phyloP scores from a whole-genome alignment of 345 rosid species.

The Diplotaxis tenuifolia region DNA sequence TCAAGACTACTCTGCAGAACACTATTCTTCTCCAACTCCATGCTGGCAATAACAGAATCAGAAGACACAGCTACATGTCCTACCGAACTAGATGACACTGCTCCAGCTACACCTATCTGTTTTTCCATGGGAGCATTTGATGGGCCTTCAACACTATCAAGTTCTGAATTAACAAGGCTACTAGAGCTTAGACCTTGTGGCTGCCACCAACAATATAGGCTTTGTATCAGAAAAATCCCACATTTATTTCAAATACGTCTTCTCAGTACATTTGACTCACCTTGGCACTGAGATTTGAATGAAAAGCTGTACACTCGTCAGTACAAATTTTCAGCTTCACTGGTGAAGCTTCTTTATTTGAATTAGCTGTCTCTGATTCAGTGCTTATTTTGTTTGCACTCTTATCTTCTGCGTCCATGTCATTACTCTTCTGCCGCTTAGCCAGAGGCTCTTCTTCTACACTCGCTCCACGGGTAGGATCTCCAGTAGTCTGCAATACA shows the following conservation, averaged over 20 bases:
- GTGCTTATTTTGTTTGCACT: slow-evolving; percentile 29
- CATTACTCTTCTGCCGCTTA: too few species aligned
- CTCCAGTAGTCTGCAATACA: too few species aligned
- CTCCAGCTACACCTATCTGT: slow-evolving; percentile 34
- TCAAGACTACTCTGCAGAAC: slow-evolving; percentile 42
- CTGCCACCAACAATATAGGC: slow-evolving; percentile 42
- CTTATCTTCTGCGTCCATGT: slow-evolving; percentile 34
- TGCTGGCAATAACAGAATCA: slow-evolving; percentile 36
- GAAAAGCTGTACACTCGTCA: slow-evolving; percentile 80
- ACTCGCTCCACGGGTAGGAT: too few species aligned
- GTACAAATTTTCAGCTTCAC: slow-evolving; percentile 54
- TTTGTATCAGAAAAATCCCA: background rate
- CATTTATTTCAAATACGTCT: background rate
- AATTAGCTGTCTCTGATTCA: slow-evolving; percentile 34
- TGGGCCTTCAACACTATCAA: slow-evolving; percentile 41
- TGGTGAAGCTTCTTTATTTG: slow-evolving; percentile 36
- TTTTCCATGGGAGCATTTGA: slow-evolving; percentile 39
- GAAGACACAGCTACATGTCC: slow-evolving; percentile 45
- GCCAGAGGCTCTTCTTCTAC: too few species aligned
- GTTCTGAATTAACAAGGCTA: slow-evolving; percentile 36
- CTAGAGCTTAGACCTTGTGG: slow-evolving; percentile 37
- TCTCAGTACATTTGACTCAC: slow-evolving; percentile 27
- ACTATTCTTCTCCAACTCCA: slow-evolving; percentile 34
- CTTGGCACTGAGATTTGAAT: slow-evolving; percentile 65
- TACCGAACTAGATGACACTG: slow-evolving; percentile 43